Conservation (phyloP, 345 rosid genomes). For the Stellera chamaejasme region DNA sequence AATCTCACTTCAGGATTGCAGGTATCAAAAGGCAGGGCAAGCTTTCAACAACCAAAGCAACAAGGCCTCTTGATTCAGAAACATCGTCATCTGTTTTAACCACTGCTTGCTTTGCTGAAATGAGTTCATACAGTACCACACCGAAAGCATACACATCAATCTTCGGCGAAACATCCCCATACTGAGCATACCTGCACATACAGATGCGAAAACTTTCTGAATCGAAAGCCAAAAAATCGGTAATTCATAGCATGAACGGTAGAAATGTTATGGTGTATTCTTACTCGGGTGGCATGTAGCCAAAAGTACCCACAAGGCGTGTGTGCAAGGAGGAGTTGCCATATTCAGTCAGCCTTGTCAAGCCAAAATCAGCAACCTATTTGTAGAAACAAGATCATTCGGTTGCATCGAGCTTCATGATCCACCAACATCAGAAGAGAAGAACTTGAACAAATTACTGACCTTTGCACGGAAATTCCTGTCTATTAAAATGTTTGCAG, state of each 20-base stretch:
- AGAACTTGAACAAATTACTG: neutral
- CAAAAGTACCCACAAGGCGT: conserved; percentile 91
- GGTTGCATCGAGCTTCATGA: neutral
- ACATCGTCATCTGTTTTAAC: conserved; percentile 40
- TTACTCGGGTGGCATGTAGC: conserved; percentile 99
- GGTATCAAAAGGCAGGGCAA: conserved; percentile 5
- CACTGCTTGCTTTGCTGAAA: conserved; percentile 81
- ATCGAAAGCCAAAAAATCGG: neutral
- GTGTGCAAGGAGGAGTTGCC: conserved; percentile 59
- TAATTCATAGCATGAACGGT: neutral
- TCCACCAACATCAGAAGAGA: conserved; percentile 4
- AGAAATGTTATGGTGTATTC: conserved; percentile 2
- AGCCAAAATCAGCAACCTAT: conserved; percentile 97
- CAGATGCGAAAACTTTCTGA: neutral
- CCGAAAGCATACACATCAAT: conserved; percentile 94
- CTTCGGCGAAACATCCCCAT: conserved; percentile 84
- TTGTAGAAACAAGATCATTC: neutral
- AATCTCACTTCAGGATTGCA: neutral
- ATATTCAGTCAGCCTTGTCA: conserved; percentile 74
- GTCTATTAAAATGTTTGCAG: conserved; percentile 92
- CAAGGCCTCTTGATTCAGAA: conserved; percentile 71
- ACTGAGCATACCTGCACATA: conserved; percentile 56
- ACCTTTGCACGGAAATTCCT: conserved; percentile 82
- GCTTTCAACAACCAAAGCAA: conserved; percentile 54
- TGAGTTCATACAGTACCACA: conserved; percentile 88